phyloP scores from a whole-genome alignment of 1,284 basidiomycete genomes.

The Peniophora sp. region DNA sequence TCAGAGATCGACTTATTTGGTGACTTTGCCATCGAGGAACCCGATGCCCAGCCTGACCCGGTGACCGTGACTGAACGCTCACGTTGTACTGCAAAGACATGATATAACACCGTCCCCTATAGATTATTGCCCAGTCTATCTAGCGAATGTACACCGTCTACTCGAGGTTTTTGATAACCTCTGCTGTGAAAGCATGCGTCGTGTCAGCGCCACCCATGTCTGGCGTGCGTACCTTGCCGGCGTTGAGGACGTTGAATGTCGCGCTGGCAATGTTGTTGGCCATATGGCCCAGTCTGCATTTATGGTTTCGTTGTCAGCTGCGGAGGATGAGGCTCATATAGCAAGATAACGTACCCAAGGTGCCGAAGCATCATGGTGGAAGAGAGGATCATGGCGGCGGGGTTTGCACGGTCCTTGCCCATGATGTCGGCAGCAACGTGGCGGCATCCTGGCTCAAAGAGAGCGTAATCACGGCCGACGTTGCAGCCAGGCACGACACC shows the following conservation, averaged over 20 bases:
- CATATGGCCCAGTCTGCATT: constrained; percentile 82
- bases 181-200: constrained; percentile 89
- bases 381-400: constrained; percentile 95
- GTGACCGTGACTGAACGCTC: no score
- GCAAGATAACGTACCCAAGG: constrained; percentile 59
- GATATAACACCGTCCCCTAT: background rate
- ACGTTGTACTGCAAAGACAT: background rate
- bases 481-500: constrained; percentile 98
- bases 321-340: constrained; percentile 2
- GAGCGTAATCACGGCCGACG: constrained; percentile 94
- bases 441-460: constrained; percentile 98
- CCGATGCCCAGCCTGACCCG: no score
- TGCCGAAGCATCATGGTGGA: constrained; percentile 99
- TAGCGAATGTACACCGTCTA: constrained; percentile 6
- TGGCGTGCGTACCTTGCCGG: constrained; percentile 85
- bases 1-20: no score
- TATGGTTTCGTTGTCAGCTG: no score
- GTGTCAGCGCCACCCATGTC: constrained; percentile 92
- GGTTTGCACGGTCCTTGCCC: constrained; percentile 97
- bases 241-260: constrained; percentile 90
- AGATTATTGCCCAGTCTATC: no score
- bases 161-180: constrained; percentile 69
- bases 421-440: constrained; percentile 98
- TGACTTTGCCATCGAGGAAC: no score
- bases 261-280: constrained; percentile 93